Evolutionary conservation across 2,329 filamentous ascomycete species (phyloP).

Genomic region (Acephala macrosclerotiorum): DNA sequence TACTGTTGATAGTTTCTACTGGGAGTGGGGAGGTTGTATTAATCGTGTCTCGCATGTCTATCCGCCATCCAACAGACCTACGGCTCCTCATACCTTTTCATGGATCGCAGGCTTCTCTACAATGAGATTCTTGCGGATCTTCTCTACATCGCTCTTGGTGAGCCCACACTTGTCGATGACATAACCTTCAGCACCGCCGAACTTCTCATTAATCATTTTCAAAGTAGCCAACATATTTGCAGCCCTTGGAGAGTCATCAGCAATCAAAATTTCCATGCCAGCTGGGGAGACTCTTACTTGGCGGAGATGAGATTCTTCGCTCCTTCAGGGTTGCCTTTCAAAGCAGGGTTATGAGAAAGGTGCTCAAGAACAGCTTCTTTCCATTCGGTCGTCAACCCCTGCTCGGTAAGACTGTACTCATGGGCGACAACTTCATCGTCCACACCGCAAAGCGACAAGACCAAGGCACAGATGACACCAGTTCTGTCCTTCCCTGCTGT

Average conservation of each 20-base stretch:
- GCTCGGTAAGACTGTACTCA: slow-evolving; percentile 74
- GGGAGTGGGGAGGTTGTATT: too few relatives aligned
- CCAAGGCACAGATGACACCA: slow-evolving; percentile 71
- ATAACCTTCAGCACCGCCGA: slow-evolving; percentile 71
- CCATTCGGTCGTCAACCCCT: slow-evolving; percentile 60
- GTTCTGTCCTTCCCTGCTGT: slow-evolving; percentile 82
- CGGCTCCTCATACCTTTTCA: slow-evolving; percentile 11
- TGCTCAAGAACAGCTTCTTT: slow-evolving; percentile 58
- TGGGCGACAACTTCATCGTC: slow-evolving; percentile 63
- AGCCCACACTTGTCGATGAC: slow-evolving; percentile 65
- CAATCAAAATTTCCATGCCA: neutral
- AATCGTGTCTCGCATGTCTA: too few relatives aligned
- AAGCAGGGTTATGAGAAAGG: slow-evolving; percentile 57
- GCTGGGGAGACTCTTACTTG: slow-evolving; percentile 38
- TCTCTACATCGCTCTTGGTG: slow-evolving; percentile 59
- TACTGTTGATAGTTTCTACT: too few relatives aligned
- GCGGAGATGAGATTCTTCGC: slow-evolving; percentile 53
- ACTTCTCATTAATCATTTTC: slow-evolving; percentile 62
- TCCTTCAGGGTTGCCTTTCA: slow-evolving; percentile 49
- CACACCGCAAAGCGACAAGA: slow-evolving; percentile 70
- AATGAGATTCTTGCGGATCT: slow-evolving; percentile 58
- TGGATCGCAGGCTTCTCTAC: slow-evolving; percentile 38
- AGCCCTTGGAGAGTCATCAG: slow-evolving; percentile 37
- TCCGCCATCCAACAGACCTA: neutral
- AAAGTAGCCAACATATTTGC: slow-evolving; percentile 60